Percentiles rank a stretch among this genome's conserved stretches.
phyloP scores from a whole-genome alignment of 352 stramenopile genomes.

The Phytophthora litchii region DNA sequence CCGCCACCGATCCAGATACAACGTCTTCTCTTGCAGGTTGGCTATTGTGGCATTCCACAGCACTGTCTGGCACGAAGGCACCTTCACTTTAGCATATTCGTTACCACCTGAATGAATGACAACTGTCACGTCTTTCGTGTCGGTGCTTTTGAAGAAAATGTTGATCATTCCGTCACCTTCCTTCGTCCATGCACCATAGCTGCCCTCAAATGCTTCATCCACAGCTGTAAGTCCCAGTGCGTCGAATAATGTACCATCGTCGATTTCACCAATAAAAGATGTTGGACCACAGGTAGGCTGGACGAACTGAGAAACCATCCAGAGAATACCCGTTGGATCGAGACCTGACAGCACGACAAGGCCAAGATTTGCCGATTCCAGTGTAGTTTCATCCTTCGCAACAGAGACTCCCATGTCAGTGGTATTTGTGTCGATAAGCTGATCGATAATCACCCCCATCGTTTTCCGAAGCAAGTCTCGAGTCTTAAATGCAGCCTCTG shows the following conservation, averaged over 20 bases:
- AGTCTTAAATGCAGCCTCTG: constrained; percentile 17
- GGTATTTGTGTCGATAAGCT: constrained; percentile 41
- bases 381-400: constrained; percentile 36
- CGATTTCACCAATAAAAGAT: constrained; percentile 50
- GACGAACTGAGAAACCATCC: constrained; percentile 56
- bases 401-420: constrained; percentile 35
- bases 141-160: constrained; percentile 41
- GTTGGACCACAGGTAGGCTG: constrained; percentile 65
- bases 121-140: constrained; percentile 30
- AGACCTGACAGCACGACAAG: constrained; percentile 49
- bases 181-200: constrained; percentile 44
- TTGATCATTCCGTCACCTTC: constrained; percentile 38
- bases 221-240: constrained; percentile 32
- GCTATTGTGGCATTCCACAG: constrained; percentile 41
- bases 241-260: constrained; percentile 41
- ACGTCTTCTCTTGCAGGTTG: constrained; percentile 50
- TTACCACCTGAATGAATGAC: constrained; percentile 40
- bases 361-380: constrained; percentile 46
- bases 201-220: constrained; percentile 48
- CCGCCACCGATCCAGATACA: constrained; percentile 65
- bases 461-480: constrained; percentile 31
- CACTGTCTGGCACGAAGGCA: constrained; percentile 35
- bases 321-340: constrained; percentile 51
- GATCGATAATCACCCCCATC: constrained; percentile 47
- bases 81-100: constrained; percentile 36